Percentiles rank a stretch among this genome's conserved stretches.
phyloP scores from a whole-genome alignment of 2,329 filamentous ascomycete species.

The Botrytis porri region DNA sequence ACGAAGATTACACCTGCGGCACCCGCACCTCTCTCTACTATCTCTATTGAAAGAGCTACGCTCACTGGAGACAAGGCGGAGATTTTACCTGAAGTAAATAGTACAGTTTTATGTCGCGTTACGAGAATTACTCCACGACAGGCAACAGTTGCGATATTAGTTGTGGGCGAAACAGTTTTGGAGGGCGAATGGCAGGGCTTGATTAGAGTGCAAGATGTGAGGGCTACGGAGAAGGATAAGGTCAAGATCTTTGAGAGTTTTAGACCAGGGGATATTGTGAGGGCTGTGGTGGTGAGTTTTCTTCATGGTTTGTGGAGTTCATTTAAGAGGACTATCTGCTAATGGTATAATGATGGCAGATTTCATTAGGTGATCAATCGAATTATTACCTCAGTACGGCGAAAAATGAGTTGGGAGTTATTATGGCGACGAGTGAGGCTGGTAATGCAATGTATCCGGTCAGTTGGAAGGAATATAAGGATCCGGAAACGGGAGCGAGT shows the following conservation, averaged over 20 bases:
- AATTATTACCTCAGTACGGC: constrained; percentile 96
- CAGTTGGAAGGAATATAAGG: constrained; percentile 92
- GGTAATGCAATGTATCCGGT: constrained; percentile 91
- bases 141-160: constrained; percentile 80
- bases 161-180: constrained; percentile 69
- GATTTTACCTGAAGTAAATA: constrained; percentile 77
- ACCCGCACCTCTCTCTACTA: constrained; percentile 47
- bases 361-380: constrained; percentile 87
- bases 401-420: constrained; percentile 85
- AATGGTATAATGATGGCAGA: constrained; percentile 45
- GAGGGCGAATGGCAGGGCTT: constrained; percentile 81
- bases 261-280: constrained; percentile 85
- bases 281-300: constrained; percentile 67
- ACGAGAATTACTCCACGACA: constrained; percentile 82
- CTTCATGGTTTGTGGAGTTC: neutral
- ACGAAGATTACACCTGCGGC: constrained; percentile 53
- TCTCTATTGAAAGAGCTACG: constrained; percentile 50
- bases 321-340: neutral
- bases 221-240: constrained; percentile 93
- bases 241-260: constrained; percentile 90
- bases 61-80: constrained; percentile 51
- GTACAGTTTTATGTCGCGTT: constrained; percentile 78
- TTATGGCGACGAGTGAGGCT: constrained; percentile 84
- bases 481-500: constrained; percentile 70
- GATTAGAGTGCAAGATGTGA: constrained; percentile 84